These are phyloP conservation scores for Uncinocarpus reesii DNA, from an alignment of 2,329 filamentous ascomycete genomes.

Conservation along the genomic window DNA sequence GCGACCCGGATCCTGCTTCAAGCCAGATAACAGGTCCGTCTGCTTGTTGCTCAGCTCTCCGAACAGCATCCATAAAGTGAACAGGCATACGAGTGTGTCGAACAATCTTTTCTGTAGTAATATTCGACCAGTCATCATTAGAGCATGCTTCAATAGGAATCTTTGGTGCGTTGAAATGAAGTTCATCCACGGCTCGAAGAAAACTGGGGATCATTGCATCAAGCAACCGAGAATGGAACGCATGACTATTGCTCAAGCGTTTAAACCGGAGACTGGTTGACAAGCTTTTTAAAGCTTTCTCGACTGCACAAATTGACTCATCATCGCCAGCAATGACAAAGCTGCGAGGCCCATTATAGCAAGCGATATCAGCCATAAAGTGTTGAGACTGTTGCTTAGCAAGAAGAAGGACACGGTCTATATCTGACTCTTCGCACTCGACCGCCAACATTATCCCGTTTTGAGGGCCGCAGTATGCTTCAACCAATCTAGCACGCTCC, in stretches of 20 bases:
- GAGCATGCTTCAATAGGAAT: constrained; percentile 5
- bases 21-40: constrained; percentile 24
- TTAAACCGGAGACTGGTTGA: background rate
- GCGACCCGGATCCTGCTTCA: constrained; percentile 31
- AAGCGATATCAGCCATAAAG: constrained; percentile 1
- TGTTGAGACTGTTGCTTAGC: background rate
- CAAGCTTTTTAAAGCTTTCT: background rate
- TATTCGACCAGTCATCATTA: background rate
- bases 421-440: background rate
- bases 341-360: constrained; percentile 14
- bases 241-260: background rate
- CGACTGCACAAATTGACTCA: constrained; percentile 14
- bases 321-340: constrained; percentile 20
- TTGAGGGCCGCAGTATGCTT: constrained; percentile 26
- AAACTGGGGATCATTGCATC: background rate
- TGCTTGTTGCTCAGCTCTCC: constrained; percentile 25
- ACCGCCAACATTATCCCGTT: constrained; percentile 27
- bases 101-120: constrained; percentile 17
- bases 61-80: constrained; percentile 37
- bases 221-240: background rate
- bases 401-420: background rate
- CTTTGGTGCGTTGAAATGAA: background rate
- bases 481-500: constrained; percentile 26
- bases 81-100: constrained; percentile 39
- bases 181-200: background rate